Conservation (phyloP, 345 rosid species). For the Psidium friedrichsthalianum region DNA sequence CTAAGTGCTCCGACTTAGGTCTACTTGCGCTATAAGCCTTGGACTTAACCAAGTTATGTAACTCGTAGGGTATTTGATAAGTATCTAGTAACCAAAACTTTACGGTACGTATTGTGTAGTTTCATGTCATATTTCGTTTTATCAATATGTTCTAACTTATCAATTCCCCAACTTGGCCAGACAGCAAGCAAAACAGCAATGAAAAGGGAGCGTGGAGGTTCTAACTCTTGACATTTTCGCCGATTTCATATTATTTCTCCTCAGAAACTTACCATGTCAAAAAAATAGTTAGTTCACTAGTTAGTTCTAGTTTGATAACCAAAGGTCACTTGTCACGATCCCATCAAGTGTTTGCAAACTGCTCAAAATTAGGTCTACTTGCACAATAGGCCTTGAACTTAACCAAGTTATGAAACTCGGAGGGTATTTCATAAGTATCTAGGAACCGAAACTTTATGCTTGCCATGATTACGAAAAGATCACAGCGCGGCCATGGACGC, state of each 20-base stretch:
- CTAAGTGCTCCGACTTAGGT: too few relatives aligned
- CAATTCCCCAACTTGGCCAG: not conserved
- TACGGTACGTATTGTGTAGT: accelerated
- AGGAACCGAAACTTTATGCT: not conserved
- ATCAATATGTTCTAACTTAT: not conserved
- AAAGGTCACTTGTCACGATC: not conserved
- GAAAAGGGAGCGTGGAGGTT: not conserved
- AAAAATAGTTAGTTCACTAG: not conserved
- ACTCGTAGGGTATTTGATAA: too few relatives aligned
- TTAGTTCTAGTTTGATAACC: too few relatives aligned
- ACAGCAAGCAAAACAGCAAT: not conserved
- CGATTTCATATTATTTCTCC: not conserved
- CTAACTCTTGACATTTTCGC: not conserved
- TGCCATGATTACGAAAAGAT: not conserved
- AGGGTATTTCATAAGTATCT: not conserved
- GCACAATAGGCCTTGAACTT: not conserved
- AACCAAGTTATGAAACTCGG: not conserved
- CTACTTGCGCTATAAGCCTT: too few relatives aligned
- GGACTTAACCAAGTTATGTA: too few relatives aligned
- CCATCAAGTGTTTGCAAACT: not conserved
- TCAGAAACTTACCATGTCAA: not conserved
- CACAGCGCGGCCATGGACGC: not conserved
- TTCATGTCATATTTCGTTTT: not conserved
- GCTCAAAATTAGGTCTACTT: not conserved
- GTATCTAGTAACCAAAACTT: not conserved